Base-by-base conservation (phyloP, 495 filamentous ascomycete species). In the Diplogelasinospora grovesii region DNA sequence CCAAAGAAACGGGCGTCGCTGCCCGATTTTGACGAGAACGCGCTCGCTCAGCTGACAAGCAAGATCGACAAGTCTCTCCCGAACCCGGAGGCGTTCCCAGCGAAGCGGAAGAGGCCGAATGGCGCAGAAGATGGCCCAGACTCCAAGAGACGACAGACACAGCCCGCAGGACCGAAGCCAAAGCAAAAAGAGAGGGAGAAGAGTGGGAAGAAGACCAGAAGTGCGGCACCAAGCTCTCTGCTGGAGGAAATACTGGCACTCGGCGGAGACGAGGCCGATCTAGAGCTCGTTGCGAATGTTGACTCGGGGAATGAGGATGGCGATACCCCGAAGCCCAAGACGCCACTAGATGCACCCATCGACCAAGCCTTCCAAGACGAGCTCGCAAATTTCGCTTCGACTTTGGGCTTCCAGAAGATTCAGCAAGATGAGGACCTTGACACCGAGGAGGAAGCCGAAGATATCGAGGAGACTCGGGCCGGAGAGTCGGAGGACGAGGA, bases 221-320 rank as follows among this genome's bases (percentile, higher is more conserved):
- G 6, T 52, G 37, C 44, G 40, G 22, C 58, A 56, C 46, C 46
- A 46, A 32, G 42, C 4, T 22, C 44, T 10, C 61, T 85, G 23
- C 70, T 85, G 22, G 74, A 81, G 46, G 86, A 89, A 50, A 86
- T 93, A 47, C 56, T 78, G 39, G 81, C 79, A 15, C 70, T 93
- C 26, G 86, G 86, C 14, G 86, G 86, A 16, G 83, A 82, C 20
- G 75, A 86, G 54, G 82, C 85, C 19, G 85, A 89, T 53, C 59
- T 82, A 27, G 75, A 82, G 31, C 63, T 88, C 24, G 63, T 89
- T 32, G 77, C 68, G 11, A 75, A 69, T 46, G 50, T 79, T 10
- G 66, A 77, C 36, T 85, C 82, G 1, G 79, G 76, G 36, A 73
- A 73, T 21, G 81, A 85, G 49, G 65, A 70, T 10, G 74, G 77